phyloP scores from a whole-genome alignment of 768 basidiomycete genomes.

The Cyathus striatus region DNA sequence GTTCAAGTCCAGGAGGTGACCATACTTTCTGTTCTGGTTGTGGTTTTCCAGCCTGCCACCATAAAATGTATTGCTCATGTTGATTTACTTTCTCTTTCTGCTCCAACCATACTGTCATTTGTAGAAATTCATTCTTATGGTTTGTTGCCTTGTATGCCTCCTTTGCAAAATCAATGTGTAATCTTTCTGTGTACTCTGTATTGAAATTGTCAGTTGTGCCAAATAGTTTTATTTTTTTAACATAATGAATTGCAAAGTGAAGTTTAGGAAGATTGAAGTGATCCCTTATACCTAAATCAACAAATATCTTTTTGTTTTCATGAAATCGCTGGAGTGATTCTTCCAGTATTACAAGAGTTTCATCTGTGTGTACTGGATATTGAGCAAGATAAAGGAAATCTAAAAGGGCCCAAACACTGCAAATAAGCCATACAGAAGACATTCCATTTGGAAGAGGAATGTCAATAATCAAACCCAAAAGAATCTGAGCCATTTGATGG shows the following conservation, averaged over 20 bases:
- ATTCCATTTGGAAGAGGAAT: slow-evolving; percentile 9
- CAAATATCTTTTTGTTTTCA: slow-evolving; percentile 26
- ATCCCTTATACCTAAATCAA: slow-evolving; percentile 23
- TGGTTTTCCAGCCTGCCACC: slow-evolving; percentile 8
- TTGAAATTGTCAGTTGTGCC: slow-evolving; percentile 35
- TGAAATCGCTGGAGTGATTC: slow-evolving; percentile 27
- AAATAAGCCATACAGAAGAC: slow-evolving; percentile 9
- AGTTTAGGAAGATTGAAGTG: slow-evolving; percentile 41
- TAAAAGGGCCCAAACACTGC: slow-evolving; percentile 22
- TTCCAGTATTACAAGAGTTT: slow-evolving; percentile 20
- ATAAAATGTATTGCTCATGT: slow-evolving; percentile 16
- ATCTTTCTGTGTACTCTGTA: slow-evolving; percentile 31
- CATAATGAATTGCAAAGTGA: slow-evolving; percentile 30
- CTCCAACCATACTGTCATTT: slow-evolving; percentile 34
- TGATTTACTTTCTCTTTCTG: slow-evolving; percentile 22
- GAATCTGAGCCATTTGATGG: slow-evolving; percentile 20
- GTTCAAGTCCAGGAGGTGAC: slow-evolving; percentile 6
- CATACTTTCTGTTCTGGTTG: neutral
- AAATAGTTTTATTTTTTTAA: slow-evolving; percentile 15
- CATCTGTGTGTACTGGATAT: slow-evolving; percentile 21
- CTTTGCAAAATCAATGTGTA: slow-evolving; percentile 37
- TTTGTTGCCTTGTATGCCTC: slow-evolving; percentile 29
- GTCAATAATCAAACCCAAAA: slow-evolving; percentile 24
- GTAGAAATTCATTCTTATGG: slow-evolving; percentile 25
- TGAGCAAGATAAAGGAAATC: slow-evolving; percentile 35